These are phyloP conservation scores for Eucommia ulmoides DNA, from an alignment of 257 asterid species.

Conservation along the genomic window DNA sequence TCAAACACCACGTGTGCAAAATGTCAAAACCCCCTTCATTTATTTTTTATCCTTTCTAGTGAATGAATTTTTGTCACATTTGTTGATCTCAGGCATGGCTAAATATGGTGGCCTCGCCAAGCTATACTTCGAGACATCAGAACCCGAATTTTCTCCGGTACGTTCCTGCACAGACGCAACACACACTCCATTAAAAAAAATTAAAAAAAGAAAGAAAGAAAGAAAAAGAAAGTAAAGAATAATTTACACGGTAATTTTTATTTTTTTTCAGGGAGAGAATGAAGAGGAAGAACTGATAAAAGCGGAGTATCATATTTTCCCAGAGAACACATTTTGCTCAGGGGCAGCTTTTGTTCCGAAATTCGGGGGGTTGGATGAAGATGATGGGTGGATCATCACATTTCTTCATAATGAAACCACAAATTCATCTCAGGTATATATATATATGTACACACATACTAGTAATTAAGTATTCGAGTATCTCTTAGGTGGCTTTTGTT, in stretches of 20 bases:
- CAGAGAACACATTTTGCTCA: constrained; percentile 40
- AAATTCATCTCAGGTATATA: constrained; percentile 42
- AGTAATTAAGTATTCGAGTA: too few species aligned
- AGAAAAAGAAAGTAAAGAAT: neutral
- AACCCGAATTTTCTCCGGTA: constrained; percentile 7
- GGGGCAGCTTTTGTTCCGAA: constrained; percentile 44
- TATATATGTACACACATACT: too few species aligned
- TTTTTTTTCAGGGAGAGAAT: constrained; percentile 3
- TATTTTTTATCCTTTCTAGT: too few species aligned
- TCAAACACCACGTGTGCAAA: too few species aligned
- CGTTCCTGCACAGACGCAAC: neutral
- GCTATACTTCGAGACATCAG: constrained; percentile 25
- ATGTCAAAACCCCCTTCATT: too few species aligned
- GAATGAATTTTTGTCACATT: too few species aligned
- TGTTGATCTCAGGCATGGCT: constrained; percentile 36
- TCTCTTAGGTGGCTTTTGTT: too few species aligned
- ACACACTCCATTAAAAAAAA: neutral
- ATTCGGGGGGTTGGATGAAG: constrained; percentile 30
- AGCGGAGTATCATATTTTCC: constrained; percentile 36
- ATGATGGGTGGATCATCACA: constrained; percentile 50
- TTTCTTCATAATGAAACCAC: constrained; percentile 35
- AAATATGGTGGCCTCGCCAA: constrained; percentile 60
- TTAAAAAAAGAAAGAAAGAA: neutral
- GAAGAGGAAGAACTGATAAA: constrained; percentile 12
- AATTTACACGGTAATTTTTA: too few species aligned